Base-by-base conservation (phyloP, 257 asterid species). In the Osmanthus fragrans region DNA sequence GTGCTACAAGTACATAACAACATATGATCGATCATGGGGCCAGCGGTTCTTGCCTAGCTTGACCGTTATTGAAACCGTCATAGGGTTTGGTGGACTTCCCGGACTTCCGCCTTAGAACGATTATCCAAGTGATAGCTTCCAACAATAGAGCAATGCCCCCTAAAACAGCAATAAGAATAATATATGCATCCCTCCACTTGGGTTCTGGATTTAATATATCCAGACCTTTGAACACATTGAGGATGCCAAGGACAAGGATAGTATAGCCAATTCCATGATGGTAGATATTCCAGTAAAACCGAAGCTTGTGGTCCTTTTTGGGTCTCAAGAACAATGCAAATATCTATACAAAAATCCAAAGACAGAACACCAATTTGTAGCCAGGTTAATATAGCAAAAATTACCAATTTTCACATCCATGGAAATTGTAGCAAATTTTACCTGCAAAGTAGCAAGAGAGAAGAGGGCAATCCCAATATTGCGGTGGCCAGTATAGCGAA, bases 251-350 rank as follows among this genome's bases (percentile, higher is more conserved):
- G 19, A 85, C 54, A 42, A 89, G 70, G 56, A 95, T 80, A 8
- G 85, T 21, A 33, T 90, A 95, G 29, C 98, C 99, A n/a, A 89
- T 6, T 19, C 85, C 85, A 11, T 91, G 92, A 75, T 91, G 99
- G 89, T 91, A 92, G 77, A 90, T 83, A 51, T 93, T 95, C 98
- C 97, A 95, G 84, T 92, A 95, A 32, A 88, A 75, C 27, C 97
- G 86, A 30, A 73, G 81, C 89, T 91, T 95, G 92, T 95, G 93
- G 73, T 91, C 97, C 91, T 84, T 85, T 16, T 85, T 85, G 0
- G 99, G 99, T 71, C 99, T 88, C 85, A 93, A 74, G 69, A 93
- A 80, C 86, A 93, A 73, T 7, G 97, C 96, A 80, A 89, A 90
- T 16, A 91, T 79, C 97, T 91, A 45, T 19, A 15, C 19, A 15